These are phyloP conservation scores for Alnus rubra DNA, from an alignment of 306 rosid genomes.

Conservation along the genomic window DNA sequence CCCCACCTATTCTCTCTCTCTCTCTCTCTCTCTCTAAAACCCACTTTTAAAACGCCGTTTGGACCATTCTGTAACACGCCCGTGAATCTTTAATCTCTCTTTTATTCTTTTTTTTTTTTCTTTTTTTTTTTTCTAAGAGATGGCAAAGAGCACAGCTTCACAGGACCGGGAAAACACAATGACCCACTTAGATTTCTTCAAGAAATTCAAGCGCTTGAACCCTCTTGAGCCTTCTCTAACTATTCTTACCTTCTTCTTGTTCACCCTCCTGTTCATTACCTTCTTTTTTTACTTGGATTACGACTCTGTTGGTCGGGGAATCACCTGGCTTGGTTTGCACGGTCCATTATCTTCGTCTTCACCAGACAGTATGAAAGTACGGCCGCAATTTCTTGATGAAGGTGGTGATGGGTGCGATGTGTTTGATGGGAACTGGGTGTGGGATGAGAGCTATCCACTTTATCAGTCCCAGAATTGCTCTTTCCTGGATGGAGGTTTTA, in stretches of 20 bases:
- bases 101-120: background rate
- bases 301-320: conserved; percentile 26
- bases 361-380: conserved; percentile 17
- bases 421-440: conserved; percentile 83
- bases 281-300: conserved; percentile 61
- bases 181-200: conserved; percentile 51
- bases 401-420: conserved; percentile 56
- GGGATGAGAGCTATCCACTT: conserved; percentile 87
- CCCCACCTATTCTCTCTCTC: conserved; percentile 20
- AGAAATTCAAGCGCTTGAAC: conserved; percentile 61
- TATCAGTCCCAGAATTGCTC: conserved; percentile 65
- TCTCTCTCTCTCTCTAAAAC: background rate
- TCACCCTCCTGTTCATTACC: conserved; percentile 45
- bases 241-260: conserved; percentile 47
- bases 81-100: conserved; percentile 2
- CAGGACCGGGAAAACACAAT: conserved; percentile 27
- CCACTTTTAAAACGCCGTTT: conserved; percentile 19
- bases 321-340: conserved; percentile 31
- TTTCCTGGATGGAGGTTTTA: conserved; percentile 72
- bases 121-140: background rate
- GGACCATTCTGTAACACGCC: conserved; percentile 1
- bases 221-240: conserved; percentile 61
- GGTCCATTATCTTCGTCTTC: conserved; percentile 24
- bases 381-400: conserved; percentile 48
- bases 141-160: conserved; percentile 39